Conservation (phyloP, 2,329 filamentous ascomycete genomes). For the Aureobasidium leucospermi region DNA sequence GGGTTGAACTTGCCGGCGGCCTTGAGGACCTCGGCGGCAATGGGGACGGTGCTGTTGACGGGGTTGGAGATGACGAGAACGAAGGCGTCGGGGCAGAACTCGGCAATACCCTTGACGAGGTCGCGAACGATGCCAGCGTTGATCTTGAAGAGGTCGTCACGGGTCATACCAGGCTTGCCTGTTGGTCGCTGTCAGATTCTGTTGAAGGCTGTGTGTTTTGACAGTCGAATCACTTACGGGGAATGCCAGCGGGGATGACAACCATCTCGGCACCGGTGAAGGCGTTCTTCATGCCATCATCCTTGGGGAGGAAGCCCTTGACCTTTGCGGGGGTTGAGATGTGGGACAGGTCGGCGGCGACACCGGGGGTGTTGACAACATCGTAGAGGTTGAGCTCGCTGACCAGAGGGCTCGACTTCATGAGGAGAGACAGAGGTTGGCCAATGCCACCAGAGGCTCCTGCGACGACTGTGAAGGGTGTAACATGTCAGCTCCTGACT, state of each 20-base stretch:
- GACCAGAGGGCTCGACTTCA: conserved; percentile 83
- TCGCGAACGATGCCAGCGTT: conserved; percentile 97
- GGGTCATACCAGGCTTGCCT: conserved; percentile 99
- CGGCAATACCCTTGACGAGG: conserved; percentile 78
- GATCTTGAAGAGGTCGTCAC: conserved; percentile 99
- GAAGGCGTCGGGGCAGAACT: conserved; percentile 86
- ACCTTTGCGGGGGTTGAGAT: conserved; percentile 88
- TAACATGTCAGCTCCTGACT: conserved; percentile 1
- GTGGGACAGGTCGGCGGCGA: conserved; percentile 92
- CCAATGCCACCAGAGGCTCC: conserved; percentile 95
- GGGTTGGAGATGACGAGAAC: conserved; percentile 98
- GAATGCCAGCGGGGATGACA: conserved; percentile 95
- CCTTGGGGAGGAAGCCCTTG: conserved; percentile 77
- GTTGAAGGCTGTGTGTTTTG: not conserved
- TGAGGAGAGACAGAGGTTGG: conserved; percentile 89
- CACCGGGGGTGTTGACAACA: conserved; percentile 97
- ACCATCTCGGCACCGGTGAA: conserved; percentile 92
- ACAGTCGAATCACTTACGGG: conserved; percentile 50
- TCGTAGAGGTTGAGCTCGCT: conserved; percentile 95
- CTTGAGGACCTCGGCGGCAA: conserved; percentile 95
- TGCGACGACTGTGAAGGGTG: conserved; percentile 58
- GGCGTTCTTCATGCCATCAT: conserved; percentile 75
- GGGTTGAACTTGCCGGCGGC: conserved; percentile 86
- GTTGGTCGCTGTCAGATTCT: conserved; percentile 2
- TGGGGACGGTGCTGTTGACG: conserved; percentile 97